These are phyloP conservation scores for Calvatia gigantea DNA, from an alignment of 768 basidiomycete species.

Conservation along the genomic window DNA sequence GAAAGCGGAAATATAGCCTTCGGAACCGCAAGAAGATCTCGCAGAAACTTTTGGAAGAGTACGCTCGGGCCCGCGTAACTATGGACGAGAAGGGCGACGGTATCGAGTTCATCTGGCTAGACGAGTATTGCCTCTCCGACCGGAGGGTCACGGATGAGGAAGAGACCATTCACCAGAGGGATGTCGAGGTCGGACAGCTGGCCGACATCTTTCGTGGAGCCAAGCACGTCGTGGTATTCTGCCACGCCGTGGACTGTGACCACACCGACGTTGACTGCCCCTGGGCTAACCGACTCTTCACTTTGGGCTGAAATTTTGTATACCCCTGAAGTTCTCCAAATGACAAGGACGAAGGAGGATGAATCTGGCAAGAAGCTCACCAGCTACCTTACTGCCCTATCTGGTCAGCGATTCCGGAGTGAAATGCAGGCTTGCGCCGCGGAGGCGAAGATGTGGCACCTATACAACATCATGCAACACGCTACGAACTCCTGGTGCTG, in stretches of 20 bases:
- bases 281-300: constrained; percentile 8
- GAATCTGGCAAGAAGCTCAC: not conserved
- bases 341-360: not conserved
- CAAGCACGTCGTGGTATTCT: constrained; percentile 6
- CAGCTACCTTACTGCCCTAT: not conserved
- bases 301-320: constrained; percentile 7
- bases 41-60: not conserved
- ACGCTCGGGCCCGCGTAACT: not conserved
- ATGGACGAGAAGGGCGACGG: not conserved
- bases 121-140: constrained; percentile 10
- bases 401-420: constrained; percentile 2
- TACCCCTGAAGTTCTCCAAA: not conserved
- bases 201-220: constrained; percentile 10
- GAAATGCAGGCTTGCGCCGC: constrained; percentile 11
- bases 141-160: not conserved
- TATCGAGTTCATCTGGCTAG: constrained; percentile 8
- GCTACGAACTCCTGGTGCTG: constrained; percentile 16
- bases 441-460: constrained; percentile 15
- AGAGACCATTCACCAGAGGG: not conserved
- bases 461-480: constrained; percentile 20
- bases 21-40: not conserved
- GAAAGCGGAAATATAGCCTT: not conserved
- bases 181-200: constrained; percentile 1
- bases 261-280: constrained; percentile 3
- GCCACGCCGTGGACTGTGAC: constrained; percentile 1